phyloP scores from a whole-genome alignment of 306 rosid genomes.

The Corylus americana region DNA sequence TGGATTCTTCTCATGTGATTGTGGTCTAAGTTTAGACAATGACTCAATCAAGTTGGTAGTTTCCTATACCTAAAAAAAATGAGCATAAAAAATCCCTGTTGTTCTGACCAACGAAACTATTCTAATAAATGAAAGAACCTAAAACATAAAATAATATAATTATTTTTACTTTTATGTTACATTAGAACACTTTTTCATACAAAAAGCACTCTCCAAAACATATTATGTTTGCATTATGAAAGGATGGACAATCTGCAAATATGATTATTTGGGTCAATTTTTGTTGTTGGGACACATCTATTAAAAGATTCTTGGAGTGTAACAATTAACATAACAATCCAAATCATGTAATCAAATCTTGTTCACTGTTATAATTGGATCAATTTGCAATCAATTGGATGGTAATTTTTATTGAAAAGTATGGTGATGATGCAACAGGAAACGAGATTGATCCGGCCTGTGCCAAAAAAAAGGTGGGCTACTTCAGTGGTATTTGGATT shows the following conservation, averaged over 20 bases:
- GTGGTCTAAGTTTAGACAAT: conserved; percentile 27
- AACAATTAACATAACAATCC: conserved; percentile 45
- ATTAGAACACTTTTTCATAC: too few relatives aligned
- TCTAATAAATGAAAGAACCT: too few relatives aligned
- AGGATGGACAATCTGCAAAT: neutral
- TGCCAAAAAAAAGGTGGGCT: conserved; percentile 1
- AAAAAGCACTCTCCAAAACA: too few relatives aligned
- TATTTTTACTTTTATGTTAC: too few relatives aligned
- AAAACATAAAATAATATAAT: too few relatives aligned
- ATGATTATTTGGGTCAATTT: conserved; percentile 58
- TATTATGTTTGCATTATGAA: conserved; percentile 11
- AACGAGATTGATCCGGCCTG: neutral
- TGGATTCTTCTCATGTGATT: conserved; percentile 63
- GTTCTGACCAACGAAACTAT: neutral
- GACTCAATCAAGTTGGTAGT: conserved; percentile 16
- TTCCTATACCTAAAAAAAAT: neutral
- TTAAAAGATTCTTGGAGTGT: conserved; percentile 43
- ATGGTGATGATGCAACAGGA: neutral
- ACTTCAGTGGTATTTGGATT: neutral
- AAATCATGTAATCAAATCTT: conserved; percentile 35
- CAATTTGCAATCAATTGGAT: conserved; percentile 14
- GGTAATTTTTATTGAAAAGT: neutral
- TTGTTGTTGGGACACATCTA: conserved; percentile 35
- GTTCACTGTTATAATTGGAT: conserved; percentile 25
- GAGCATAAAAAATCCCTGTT: neutral